Evolutionary conservation across 2,329 filamentous ascomycete species (phyloP), one percentile per base, ranked within the genome.

Genomic region (Pseudophaeomoniella oleicola): DNA sequence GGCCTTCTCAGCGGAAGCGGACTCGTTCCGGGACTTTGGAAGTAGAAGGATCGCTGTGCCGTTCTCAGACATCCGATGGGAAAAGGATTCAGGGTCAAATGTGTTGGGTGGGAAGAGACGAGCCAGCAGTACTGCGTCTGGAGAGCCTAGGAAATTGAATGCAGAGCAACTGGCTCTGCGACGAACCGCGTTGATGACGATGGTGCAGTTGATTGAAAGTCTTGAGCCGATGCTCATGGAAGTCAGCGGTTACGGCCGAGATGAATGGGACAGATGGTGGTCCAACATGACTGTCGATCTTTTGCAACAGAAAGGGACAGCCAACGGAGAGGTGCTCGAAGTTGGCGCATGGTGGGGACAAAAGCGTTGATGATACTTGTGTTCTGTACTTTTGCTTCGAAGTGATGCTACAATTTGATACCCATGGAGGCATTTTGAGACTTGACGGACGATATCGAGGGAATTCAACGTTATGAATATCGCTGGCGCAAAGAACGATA

Each of bases 191-290:
- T 67, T 94, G 38, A 62, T 82, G 51, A 85, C 81, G 2, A 75
- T 87, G 4, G 73, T 92, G 36, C 81, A 87, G 53, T 72, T 85
- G 67, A 83, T 93, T 37, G 83, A 90, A 53, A 80, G 79, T 43
- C 63, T 94, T 49, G 87, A 94, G 57, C 83, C 84, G 4, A 61
- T 90, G 40, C 62, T 94, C 46, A 74, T 81, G 47, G 81, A 93
- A 49, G 75, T 76, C 32, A 92, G 81, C 50, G 81, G 80, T 11
- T 93, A 93, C 65, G 84, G 80, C 49, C 75, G 82, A 51, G 85
- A 93, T 47, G 87, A 94, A 60, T 94, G 86, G 86, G 82, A 92
- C 55, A 67, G 75, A 30, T 94, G 87, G 87, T 75, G 82, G 60
- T 76, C 78, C 30, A 83, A 79, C 57, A 83, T 94, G 80, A 88